Evolutionary conservation across 139 green algal genomes (phyloP).

Genomic region (Dunaliella primolecta): DNA sequence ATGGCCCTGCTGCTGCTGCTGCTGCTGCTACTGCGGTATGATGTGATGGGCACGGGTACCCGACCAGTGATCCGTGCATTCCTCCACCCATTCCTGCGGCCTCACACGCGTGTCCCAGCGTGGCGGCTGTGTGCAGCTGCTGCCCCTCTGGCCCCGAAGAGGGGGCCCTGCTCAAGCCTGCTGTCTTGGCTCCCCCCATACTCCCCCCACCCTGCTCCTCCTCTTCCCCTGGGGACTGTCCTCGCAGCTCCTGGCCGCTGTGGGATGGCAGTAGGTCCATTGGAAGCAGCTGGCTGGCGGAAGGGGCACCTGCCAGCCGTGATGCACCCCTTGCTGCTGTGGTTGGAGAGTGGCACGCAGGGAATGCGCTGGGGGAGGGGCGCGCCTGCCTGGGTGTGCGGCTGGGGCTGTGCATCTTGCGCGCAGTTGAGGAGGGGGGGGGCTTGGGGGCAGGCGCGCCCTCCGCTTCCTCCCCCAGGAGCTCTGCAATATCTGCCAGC

Average conservation of each 20-base stretch:
- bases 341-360: no score
- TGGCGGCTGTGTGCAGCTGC: not conserved
- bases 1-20: not conserved
- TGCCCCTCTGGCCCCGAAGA: not conserved
- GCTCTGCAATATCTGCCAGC: not conserved
- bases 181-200: not conserved
- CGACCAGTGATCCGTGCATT: not conserved
- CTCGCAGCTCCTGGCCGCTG: no score
- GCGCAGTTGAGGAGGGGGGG: not conserved
- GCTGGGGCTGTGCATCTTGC: not conserved
- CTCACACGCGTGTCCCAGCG: not conserved
- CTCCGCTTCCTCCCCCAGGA: not conserved
- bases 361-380: not conserved
- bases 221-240: no score
- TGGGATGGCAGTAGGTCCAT: not conserved
- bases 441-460: no score
- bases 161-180: no score
- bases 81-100: not conserved
- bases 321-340: not conserved
- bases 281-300: not conserved
- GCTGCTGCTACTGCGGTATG: not conserved
- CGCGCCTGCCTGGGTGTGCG: not conserved
- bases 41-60: not conserved
- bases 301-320: not conserved
- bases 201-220: not conserved